These are phyloP conservation scores for Diaporthe vaccinii DNA, from an alignment of 2,329 filamentous ascomycete genomes.

Conservation along the genomic window DNA sequence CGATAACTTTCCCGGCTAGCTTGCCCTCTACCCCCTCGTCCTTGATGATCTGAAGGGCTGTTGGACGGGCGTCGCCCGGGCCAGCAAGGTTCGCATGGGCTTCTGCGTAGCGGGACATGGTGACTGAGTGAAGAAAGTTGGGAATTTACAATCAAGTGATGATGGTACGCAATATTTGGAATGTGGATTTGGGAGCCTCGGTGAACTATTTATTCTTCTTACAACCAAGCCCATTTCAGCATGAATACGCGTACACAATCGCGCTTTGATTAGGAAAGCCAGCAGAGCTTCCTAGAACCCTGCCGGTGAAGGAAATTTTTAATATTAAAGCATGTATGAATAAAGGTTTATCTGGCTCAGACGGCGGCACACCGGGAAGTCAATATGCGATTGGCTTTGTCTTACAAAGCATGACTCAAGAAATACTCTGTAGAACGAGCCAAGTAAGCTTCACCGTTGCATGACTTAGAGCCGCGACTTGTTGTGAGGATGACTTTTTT, in stretches of 20 bases:
- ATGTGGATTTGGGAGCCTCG: background rate
- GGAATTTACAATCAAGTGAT: background rate
- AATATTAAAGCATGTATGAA: too few relatives aligned
- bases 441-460: background rate
- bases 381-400: background rate
- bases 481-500: background rate
- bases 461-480: background rate
- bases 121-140: background rate
- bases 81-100: background rate
- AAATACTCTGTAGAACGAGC: background rate
- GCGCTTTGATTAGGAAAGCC: background rate
- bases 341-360: too few relatives aligned
- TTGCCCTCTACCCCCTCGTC: background rate
- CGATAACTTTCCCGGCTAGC: background rate
- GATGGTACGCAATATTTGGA: background rate
- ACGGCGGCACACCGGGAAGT: background rate
- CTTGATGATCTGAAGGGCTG: slow-evolving; percentile 10
- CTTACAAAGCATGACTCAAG: slow-evolving; percentile 9
- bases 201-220: background rate
- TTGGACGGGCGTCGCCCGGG: slow-evolving; percentile 7
- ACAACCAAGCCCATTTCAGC: background rate
- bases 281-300: background rate
- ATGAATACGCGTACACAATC: too few relatives aligned
- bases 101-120: slow-evolving; percentile 10
- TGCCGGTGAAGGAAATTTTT: background rate